phyloP scores from a whole-genome alignment of 2,329 filamentous ascomycete genomes.

The Claviceps arundinis region DNA sequence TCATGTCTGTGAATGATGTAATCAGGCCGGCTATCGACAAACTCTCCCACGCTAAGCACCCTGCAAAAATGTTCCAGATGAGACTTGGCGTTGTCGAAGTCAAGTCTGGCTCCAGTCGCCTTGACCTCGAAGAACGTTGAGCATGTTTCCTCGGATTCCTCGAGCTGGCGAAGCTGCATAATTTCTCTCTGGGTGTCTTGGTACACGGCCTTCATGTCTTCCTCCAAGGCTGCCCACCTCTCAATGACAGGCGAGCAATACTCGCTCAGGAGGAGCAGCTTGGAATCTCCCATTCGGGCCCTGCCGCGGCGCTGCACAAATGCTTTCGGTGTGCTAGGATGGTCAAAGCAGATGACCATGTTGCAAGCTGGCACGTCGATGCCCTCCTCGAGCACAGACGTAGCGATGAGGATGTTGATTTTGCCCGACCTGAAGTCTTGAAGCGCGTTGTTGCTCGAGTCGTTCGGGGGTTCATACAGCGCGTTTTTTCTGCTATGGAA shows the following conservation, averaged over 20 bases:
- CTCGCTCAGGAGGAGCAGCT: slow-evolving; percentile 33
- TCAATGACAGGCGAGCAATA: slow-evolving; percentile 13
- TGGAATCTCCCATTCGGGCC: slow-evolving; percentile 36
- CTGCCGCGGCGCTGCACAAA: slow-evolving; percentile 46
- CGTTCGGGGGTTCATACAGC: slow-evolving; percentile 24
- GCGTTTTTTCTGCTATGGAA: slow-evolving; percentile 22
- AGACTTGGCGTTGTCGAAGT: slow-evolving; percentile 57
- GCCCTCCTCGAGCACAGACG: slow-evolving; percentile 53
- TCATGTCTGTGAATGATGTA: slow-evolving; percentile 42
- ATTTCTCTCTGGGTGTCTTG: slow-evolving; percentile 46
- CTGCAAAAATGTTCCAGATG: slow-evolving; percentile 76
- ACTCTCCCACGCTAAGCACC: slow-evolving; percentile 42
- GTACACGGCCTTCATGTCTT: slow-evolving; percentile 58
- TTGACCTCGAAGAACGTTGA: slow-evolving; percentile 22
- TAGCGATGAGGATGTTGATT: slow-evolving; percentile 47
- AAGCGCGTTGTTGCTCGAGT: slow-evolving; percentile 19
- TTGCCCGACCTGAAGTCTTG: slow-evolving; percentile 39
- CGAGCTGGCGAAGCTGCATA: slow-evolving; percentile 30
- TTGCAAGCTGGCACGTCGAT: slow-evolving; percentile 55
- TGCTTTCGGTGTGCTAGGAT: slow-evolving; percentile 35
- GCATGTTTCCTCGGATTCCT: slow-evolving; percentile 24
- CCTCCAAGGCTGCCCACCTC: slow-evolving; percentile 56
- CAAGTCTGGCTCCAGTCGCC: slow-evolving; percentile 48
- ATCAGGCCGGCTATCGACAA: slow-evolving; percentile 52
- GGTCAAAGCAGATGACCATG: slow-evolving; percentile 44